Evolutionary conservation across 495 filamentous ascomycete species (phyloP).

Genomic region (Trichoderma gamsii): DNA sequence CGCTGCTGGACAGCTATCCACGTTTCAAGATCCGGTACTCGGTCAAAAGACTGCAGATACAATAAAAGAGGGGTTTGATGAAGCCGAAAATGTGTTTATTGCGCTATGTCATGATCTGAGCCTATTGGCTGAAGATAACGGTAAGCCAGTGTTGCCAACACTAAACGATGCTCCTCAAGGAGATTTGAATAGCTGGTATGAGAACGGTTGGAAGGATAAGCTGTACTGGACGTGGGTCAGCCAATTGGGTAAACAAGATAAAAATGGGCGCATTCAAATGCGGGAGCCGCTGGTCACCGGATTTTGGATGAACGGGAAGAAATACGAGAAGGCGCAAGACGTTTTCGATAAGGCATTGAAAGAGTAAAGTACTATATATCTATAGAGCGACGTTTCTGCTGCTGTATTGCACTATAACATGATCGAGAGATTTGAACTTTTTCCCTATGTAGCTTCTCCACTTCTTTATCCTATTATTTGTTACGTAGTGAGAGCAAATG

Average conservation of each 20-base stretch:
- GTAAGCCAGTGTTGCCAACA: not conserved
- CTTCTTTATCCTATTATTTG: too few species aligned
- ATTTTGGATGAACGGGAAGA: not conserved
- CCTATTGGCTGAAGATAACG: not conserved
- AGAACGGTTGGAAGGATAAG: not conserved
- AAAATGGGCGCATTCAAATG: not conserved
- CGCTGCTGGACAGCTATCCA: not conserved
- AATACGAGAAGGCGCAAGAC: not conserved
- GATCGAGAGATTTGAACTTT: too few species aligned
- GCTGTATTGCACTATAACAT: too few species aligned
- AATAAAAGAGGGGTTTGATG: not conserved
- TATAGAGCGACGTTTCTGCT: not conserved
- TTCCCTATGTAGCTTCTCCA: too few species aligned
- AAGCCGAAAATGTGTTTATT: not conserved
- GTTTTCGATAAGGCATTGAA: not conserved
- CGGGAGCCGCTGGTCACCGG: not conserved
- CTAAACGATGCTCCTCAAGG: not conserved
- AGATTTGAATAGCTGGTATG: not conserved
- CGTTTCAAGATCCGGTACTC: not conserved
- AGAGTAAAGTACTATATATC: not conserved
- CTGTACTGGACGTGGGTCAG: not conserved
- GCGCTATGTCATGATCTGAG: not conserved
- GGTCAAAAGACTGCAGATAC: not conserved
- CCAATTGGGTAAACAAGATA: not conserved
- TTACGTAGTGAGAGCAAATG: too few species aligned